Base-by-base conservation (phyloP, 2,329 filamentous ascomycete genomes). In the Botrytis aclada region DNA sequence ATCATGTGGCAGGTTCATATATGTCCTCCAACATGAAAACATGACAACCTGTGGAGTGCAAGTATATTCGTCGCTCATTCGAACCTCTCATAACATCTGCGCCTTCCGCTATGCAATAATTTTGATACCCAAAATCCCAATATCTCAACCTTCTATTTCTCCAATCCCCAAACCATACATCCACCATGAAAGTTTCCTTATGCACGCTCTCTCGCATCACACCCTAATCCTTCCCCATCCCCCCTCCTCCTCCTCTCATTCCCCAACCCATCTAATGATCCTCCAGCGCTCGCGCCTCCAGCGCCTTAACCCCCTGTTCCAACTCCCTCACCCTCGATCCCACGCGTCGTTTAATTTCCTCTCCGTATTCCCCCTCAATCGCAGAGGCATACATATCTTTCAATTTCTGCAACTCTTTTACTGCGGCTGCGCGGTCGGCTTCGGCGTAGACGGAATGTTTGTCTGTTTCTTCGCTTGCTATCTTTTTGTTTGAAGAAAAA, bases 401-500 rank as follows among this genome's bases (percentile, higher is more conserved):
- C 64, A 81, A 72, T 58, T 83, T 81, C 70, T 84, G 80, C 66
- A 85, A 77, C 8, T 84, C 84, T 71, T 85, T 83, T 43, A 84
- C 82, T 5, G 84, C 83, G 6, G 84, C 83, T 51, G 82, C 82
- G 5, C 84, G 81, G 75, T 86, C 84, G 0, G 81, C 84, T 18
- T 81, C 81, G 1, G 84, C 84, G 77, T 85, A 86, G 71, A 84
- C 83, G 3, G 84, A 83, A 1, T 81, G 79, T 43, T 79, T 80
- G 58, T 84, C 82, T 1, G 84, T 85, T 74, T 83, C 84, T 71
- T 86, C 84, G 0, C 82, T 81, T 5, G 84, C 84, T 74, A 86
- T 85, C 78, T 66, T 5, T 54, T 25, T 2, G 18, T 16, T 54
- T 2, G 9, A 1, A 25, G 41, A 29, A 2, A 1, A 25, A 4